Base-by-base conservation (phyloP, 2,329 filamentous ascomycete genomes). In the Colletotrichum lini region DNA sequence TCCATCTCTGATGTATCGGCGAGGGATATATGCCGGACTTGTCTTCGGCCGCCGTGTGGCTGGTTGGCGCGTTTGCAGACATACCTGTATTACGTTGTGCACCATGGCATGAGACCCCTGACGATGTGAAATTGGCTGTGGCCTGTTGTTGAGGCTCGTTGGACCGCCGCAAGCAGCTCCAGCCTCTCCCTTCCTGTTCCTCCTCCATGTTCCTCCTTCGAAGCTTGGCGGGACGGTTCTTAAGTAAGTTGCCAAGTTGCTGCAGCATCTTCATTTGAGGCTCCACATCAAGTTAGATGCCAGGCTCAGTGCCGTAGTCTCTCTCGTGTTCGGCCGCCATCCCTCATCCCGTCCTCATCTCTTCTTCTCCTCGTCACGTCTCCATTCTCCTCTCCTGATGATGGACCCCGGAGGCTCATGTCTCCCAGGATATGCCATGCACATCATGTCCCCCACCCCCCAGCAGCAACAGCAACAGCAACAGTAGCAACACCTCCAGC, bases 141-240 rank as follows among this genome's bases (percentile, higher is more conserved):
- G 62, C n/a, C 42, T 58, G 53, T 42, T 23, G 9, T 26, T 53
- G 35, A n/a, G 47, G 30, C 26, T 26, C 26, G 26, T 26, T 26
- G 44, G 49, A 35, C 50, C 53, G 63, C 53, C 53, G 54, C 30
- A 58, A 52, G 18, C 30, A 65, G 53, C 63, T 52, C 54, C 10
- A 8, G 30, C 30, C 30, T 30, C 30, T 8, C 7, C 7, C 30
- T 30, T 1, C 30, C 8, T 30, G 5, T 30, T 30, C 23, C 45
- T 30, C 23, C 45, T 65, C 66, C 40, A 21, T 50, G 67, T 49
- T 30, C 30, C 30, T 30, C n/a, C 38, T 47, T 42, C 4, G n/a
- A 16, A 47, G 52, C 67, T 44, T 47, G 63, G 15, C 63, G 9
- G 12, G 21, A 26, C n/a, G 30, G 45, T 10, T 40, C 21, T 47